Conservation (phyloP, 2,329 filamentous ascomycete genomes). For the Ophiostoma himal-ulmi region DNA sequence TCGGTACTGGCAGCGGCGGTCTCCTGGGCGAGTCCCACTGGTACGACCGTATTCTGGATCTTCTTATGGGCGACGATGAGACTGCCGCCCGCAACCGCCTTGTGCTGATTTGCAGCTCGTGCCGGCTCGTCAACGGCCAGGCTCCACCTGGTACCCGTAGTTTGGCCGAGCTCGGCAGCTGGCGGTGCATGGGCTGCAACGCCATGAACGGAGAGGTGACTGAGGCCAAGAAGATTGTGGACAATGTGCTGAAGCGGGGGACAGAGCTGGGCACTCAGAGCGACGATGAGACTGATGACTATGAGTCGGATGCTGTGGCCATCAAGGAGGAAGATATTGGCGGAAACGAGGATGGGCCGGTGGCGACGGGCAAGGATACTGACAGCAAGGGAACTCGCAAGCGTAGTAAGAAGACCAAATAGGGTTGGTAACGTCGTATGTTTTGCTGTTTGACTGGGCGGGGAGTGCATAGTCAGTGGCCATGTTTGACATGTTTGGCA, state of each 20-base stretch:
- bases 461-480: neutral
- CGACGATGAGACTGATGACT: neutral
- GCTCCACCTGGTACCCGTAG: slow-evolving; percentile 79
- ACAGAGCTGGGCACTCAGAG: slow-evolving; percentile 22
- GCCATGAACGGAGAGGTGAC: slow-evolving; percentile 75
- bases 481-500: neutral
- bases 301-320: neutral
- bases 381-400: slow-evolving; percentile 13
- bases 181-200: slow-evolving; percentile 84
- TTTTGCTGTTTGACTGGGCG: neutral
- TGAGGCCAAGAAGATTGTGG: slow-evolving; percentile 66
- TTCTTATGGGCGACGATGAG: slow-evolving; percentile 91
- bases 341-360: neutral
- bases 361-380: slow-evolving; percentile 9
- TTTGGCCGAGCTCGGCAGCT: slow-evolving; percentile 73
- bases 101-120: slow-evolving; percentile 74
- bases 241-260: slow-evolving; percentile 49
- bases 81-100: slow-evolving; percentile 85
- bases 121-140: slow-evolving; percentile 88
- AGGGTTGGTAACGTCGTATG: neutral
- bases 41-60: slow-evolving; percentile 92
- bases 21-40: slow-evolving; percentile 54
- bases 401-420: slow-evolving; percentile 16
- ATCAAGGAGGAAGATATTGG: slow-evolving; percentile 3
- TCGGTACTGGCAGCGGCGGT: slow-evolving; percentile 18